Conservation (phyloP, 768 basidiomycete species). For the Tephrocybe rancida region DNA sequence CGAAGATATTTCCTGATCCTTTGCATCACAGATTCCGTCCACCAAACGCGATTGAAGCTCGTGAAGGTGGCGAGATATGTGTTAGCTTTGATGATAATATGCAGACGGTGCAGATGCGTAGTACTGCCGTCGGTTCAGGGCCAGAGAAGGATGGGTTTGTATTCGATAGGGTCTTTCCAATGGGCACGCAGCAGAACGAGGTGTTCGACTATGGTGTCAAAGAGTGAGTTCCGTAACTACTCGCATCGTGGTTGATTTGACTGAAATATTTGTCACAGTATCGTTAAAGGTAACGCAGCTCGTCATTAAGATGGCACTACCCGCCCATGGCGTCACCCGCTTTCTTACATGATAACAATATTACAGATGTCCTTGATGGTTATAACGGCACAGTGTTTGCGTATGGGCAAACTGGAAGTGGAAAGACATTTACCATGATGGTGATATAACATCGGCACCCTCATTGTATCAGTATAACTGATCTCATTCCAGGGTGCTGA, state of each 20-base stretch:
- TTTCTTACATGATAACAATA: slow-evolving; percentile 3
- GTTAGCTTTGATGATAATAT: slow-evolving; percentile 88
- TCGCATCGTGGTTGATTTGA: slow-evolving; percentile 16
- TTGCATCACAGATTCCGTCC: slow-evolving; percentile 80
- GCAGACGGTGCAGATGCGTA: slow-evolving; percentile 81
- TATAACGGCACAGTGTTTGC: slow-evolving; percentile 97
- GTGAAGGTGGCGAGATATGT: slow-evolving; percentile 88
- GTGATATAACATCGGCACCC: slow-evolving; percentile 37
- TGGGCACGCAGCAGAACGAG: slow-evolving; percentile 87
- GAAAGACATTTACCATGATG: slow-evolving; percentile 99
- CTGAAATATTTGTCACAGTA: slow-evolving; percentile 46
- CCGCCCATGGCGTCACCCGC: background rate
- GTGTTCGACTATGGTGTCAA: slow-evolving; percentile 99
- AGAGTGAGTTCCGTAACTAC: slow-evolving; percentile 62
- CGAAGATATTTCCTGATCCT: slow-evolving; percentile 15
- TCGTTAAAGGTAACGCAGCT: slow-evolving; percentile 74
- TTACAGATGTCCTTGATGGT: slow-evolving; percentile 92
- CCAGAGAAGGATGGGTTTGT: slow-evolving; percentile 98
- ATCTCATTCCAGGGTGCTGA: slow-evolving; percentile 78
- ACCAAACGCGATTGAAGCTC: slow-evolving; percentile 85
- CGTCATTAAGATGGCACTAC: slow-evolving; percentile 6
- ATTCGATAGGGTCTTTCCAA: slow-evolving; percentile 95
- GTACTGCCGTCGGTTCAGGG: slow-evolving; percentile 66
- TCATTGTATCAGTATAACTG: slow-evolving; percentile 8
- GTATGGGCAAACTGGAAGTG: slow-evolving; percentile 86